These are phyloP conservation scores for Olyra latifolia DNA, from an alignment of 176 grass and related monocot species.

Conservation along the genomic window DNA sequence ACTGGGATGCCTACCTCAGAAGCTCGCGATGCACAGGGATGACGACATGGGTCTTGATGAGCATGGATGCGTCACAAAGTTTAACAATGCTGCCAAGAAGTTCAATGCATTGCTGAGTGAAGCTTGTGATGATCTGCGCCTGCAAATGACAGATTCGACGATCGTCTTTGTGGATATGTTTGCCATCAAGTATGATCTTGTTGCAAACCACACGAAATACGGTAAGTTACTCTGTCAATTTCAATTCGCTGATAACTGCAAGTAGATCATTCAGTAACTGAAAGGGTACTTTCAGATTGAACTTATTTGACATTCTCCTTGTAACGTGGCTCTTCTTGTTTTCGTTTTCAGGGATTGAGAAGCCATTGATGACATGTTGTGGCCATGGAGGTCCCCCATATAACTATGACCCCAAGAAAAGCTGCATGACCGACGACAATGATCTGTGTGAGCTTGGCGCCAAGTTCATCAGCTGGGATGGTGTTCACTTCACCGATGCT, in stretches of 20 bases:
- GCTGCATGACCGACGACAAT: slow-evolving; percentile 40
- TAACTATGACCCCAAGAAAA: slow-evolving; percentile 58
- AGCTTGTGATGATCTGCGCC: slow-evolving; percentile 48
- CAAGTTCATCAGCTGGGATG: slow-evolving; percentile 87
- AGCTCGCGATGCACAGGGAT: slow-evolving; percentile 54
- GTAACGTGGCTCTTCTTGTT: not conserved
- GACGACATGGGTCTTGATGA: slow-evolving; percentile 47
- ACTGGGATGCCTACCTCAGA: slow-evolving; percentile 77
- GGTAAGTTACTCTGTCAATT: slow-evolving; percentile 40
- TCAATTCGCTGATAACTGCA: not conserved
- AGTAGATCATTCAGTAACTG: not conserved
- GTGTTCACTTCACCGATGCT: slow-evolving; percentile 78
- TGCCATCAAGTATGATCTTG: slow-evolving; percentile 80
- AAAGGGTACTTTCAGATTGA: not conserved
- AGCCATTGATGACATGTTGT: slow-evolving; percentile 77
- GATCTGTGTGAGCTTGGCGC: slow-evolving; percentile 60
- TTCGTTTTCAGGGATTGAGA: slow-evolving; percentile 62
- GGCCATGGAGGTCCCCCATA: slow-evolving; percentile 84
- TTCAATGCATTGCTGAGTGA: slow-evolving; percentile 62
- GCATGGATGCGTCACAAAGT: slow-evolving; percentile 52
- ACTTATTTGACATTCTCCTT: not conserved
- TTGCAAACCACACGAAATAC: slow-evolving; percentile 61
- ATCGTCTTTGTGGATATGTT: slow-evolving; percentile 76
- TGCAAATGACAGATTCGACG: slow-evolving; percentile 48
- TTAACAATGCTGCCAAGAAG: slow-evolving; percentile 65